Base-by-base conservation (phyloP, 1,139 yeast species). In the Sugiyamaella paludigena region DNA sequence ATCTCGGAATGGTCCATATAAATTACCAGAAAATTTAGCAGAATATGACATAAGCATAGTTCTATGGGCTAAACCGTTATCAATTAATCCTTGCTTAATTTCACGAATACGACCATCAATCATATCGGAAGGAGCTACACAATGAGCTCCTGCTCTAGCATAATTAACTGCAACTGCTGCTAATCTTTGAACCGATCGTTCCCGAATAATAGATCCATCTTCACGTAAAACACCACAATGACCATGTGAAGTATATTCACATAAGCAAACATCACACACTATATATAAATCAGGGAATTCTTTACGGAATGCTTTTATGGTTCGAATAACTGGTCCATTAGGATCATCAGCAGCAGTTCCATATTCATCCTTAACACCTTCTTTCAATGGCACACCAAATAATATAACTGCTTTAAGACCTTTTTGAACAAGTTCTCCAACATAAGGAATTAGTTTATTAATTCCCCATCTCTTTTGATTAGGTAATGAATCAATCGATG, bases 61-160 rank as follows among this genome's bases (percentile, higher is more conserved):
- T 65, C 84, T 82, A 70, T 92, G 95, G 26, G 96, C 96, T 51
- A 92, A 69, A 16, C 83, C 84, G n/a, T 87, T 91, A 43, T 81
- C 81, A 47, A 92, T 81, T 39, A 92, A 76, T 1, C 96, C 98
- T 45, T 74, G 72, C 68, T 94, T 92, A 68, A 92, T 92, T 48
- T 88, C 98, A 55, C 78, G 76, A 57, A 94, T 82, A 62, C 98
- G 79, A 19, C 98, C 99, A 66, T 92, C 99, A 65, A 91, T 84
- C 98, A 94, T 92, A 67, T 92, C 98, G 11, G 95, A 85, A 13
- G 99, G 99, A 1, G 98, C 98, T 35, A 92, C 96, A 48, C 89
- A 85, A 66, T 92, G 78, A 1, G 96, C 97, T 46, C 98, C 98
- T 0, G 98, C 98, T 60, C 77, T 79, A 40, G 98, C 98, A 64